Conservation (phyloP, 768 basidiomycete genomes). For the Amanita brunnescens region DNA sequence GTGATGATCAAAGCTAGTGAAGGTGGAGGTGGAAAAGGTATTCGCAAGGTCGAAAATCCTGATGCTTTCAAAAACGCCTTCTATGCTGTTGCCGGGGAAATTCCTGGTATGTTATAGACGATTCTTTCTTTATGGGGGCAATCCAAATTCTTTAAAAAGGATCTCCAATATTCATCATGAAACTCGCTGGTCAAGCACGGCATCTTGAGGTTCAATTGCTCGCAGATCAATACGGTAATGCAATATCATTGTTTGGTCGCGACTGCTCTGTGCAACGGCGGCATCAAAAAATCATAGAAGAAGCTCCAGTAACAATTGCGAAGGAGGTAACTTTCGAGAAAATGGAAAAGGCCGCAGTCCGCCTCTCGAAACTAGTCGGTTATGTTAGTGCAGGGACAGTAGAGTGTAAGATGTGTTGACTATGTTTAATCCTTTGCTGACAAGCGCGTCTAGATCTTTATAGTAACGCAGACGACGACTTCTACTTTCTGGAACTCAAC, state of each 20-base stretch:
- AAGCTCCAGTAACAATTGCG: conserved; percentile 97
- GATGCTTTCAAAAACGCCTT: conserved; percentile 93
- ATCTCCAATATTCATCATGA: conserved; percentile 99
- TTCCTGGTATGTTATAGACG: conserved; percentile 62
- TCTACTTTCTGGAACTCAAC: conserved; percentile 98
- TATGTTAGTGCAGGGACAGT: conserved; percentile 99
- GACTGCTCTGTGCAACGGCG: conserved; percentile 99
- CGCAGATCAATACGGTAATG: conserved; percentile 98
- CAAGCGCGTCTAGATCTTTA: conserved; percentile 64
- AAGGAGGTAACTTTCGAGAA: conserved; percentile 85
- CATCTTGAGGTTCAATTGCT: conserved; percentile 98
- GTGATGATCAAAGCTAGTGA: conserved; percentile 99
- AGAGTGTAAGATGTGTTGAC: conserved; percentile 54
- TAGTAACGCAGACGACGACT: conserved; percentile 85
- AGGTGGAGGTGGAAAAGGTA: conserved; percentile 98
- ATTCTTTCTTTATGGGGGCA: conserved; percentile 8
- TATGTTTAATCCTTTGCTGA: conserved; percentile 5
- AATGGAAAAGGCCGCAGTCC: conserved; percentile 99
- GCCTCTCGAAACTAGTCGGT: conserved; percentile 96
- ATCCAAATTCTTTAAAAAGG: conserved; percentile 35
- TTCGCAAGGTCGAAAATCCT: conserved; percentile 82
- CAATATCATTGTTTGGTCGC: conserved; percentile 97
- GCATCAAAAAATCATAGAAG: conserved; percentile 99
- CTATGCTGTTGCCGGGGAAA: conserved; percentile 89
- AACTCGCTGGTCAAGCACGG: conserved; percentile 94